A percentile compares a stretch with the other conserved stretches of the same genome.
These are phyloP conservation scores for Citrus inodora DNA, from an alignment of 345 rosid species.

Conservation along the genomic window DNA sequence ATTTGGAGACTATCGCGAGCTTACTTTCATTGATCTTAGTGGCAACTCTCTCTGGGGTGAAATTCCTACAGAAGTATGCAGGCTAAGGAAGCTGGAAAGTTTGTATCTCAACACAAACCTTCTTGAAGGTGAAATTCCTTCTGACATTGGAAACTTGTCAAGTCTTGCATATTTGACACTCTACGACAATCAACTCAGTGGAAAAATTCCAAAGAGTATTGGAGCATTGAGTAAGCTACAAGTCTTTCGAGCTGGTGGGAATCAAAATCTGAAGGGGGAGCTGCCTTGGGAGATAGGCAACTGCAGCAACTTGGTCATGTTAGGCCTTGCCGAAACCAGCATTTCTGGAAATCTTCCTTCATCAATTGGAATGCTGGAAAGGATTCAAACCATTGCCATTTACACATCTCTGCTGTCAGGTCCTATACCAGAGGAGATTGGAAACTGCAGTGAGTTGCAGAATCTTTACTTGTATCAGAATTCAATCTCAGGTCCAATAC, in stretches of 20 bases:
- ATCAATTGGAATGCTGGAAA: conserved; percentile 66
- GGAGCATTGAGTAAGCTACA: conserved; percentile 58
- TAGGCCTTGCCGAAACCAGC: conserved; percentile 95
- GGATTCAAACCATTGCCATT: conserved; percentile 70
- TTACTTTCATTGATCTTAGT: conserved; percentile 58
- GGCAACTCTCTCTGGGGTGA: conserved; percentile 70
- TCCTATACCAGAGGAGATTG: conserved; percentile 75
- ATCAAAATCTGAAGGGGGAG: conserved; percentile 81
- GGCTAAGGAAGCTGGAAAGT: conserved; percentile 50
- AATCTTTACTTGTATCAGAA: conserved; percentile 86
- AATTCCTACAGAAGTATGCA: conserved; percentile 68
- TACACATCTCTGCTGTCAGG: conserved; percentile 79
- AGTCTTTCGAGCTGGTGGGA: conserved; percentile 82
- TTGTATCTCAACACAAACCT: conserved; percentile 65
- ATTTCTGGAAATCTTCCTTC: conserved; percentile 79
- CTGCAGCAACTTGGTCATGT: conserved; percentile 66
- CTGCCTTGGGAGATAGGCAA: conserved; percentile 87
- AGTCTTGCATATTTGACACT: conserved; percentile 58
- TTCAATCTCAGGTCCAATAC: conserved; percentile 79
- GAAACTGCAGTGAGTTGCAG: conserved; percentile 78
- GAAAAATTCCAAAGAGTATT: conserved; percentile 65
- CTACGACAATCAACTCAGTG: conserved; percentile 74
- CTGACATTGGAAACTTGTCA: conserved; percentile 56
- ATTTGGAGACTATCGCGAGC: conserved; percentile 57
- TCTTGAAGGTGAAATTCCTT: conserved; percentile 79